These are phyloP conservation scores for Arthroderma sp. DNA, from an alignment of 2,329 filamentous ascomycete species.

Conservation along the genomic window DNA sequence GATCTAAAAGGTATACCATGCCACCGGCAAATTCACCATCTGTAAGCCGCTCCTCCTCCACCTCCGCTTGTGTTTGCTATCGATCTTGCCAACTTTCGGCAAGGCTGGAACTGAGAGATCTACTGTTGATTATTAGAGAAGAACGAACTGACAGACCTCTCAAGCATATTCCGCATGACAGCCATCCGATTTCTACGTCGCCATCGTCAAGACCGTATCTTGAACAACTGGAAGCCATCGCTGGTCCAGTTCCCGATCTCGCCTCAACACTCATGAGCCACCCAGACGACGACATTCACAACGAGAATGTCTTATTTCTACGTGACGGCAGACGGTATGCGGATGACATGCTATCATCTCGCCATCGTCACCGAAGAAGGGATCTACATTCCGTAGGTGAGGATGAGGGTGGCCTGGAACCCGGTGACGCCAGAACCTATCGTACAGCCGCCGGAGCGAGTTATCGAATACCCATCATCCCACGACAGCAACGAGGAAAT, in stretches of 20 bases:
- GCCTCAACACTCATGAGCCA: constrained; percentile 37
- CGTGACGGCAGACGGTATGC: constrained; percentile 24
- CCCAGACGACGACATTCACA: constrained; percentile 32
- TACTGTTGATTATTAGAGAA: neutral
- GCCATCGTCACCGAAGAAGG: constrained; percentile 1
- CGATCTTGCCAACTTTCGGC: neutral
- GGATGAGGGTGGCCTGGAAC: neutral
- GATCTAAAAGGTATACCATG: neutral
- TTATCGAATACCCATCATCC: constrained; percentile 28
- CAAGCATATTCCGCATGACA: neutral
- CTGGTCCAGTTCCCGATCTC: constrained; percentile 38
- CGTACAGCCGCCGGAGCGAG: neutral
- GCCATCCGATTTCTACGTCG: constrained; percentile 7
- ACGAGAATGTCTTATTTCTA: constrained; percentile 40
- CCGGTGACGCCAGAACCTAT: neutral
- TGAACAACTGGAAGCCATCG: constrained; percentile 33
- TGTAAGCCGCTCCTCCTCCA: constrained; percentile 1
- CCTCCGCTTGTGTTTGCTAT: neutral
- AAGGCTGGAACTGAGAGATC: neutral
- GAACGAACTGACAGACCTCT: neutral
- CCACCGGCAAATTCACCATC: constrained; percentile 7
- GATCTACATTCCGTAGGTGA: neutral
- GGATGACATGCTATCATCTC: constrained; percentile 1
- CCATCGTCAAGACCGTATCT: constrained; percentile 28
- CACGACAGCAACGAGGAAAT: constrained; percentile 26